Base-by-base conservation (phyloP, 805 yeast genomes). In the Hanseniaspora vineae region DNA sequence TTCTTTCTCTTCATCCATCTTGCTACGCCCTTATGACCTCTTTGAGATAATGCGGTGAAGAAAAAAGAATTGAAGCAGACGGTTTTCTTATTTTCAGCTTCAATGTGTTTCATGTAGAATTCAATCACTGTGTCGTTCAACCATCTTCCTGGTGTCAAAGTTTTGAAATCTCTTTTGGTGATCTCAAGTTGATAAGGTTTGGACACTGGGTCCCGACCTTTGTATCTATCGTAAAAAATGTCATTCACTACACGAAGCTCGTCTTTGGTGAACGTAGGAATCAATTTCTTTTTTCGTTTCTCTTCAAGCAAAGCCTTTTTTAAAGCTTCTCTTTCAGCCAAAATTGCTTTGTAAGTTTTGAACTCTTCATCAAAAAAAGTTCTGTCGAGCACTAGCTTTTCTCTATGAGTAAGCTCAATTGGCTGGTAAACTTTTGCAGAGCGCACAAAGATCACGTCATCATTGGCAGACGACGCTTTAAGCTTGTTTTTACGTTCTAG, bases 81-180 rank as follows among this genome's bases (percentile, higher is more conserved):
- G 1, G 77, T 67, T 29, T 65, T 60, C 2, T 73, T 66, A 23
- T 66, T 55, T 1, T 57, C 55, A 2, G 54, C 53, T 17, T 64
- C 66, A 19, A 67, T 51, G 2, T 61, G 55, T 44, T 66, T 66
- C 57, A 89, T 68, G 60, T 82, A 90, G 55, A 80, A 81, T 58
- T 92, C 97, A 50, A 92, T 89, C 4, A 92, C 73, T 42, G 81
- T 84, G 63, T 92, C 98, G 60, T 92, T 92, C 31, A 92, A 71
- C 98, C 98, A 92, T 39, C 72, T 66, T 5, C 81, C 71, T 47
- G 81, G 84, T 9, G 72, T 65, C 33, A 92, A 67, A 0, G 96
- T 87, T 42, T 72, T 70, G 48, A 90, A 62, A 60, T 92, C 98
- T 33, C 76, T 66, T 0, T 75, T 73, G 3, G 66, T 65, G 2